Base-by-base conservation (phyloP, 495 filamentous ascomycete genomes). In the Penicillium malachiteum region DNA sequence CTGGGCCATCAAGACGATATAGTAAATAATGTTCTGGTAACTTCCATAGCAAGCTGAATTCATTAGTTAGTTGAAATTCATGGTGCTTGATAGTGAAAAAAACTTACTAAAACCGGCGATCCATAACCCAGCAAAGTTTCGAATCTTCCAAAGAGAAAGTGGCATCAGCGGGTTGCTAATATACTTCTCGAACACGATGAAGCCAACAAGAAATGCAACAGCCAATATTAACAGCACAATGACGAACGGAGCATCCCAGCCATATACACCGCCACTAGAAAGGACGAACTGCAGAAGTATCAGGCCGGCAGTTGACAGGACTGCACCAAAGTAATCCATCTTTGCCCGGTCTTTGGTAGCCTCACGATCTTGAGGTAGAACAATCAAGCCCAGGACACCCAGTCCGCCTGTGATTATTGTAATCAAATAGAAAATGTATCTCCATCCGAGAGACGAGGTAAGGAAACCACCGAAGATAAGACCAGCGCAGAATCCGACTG, bases 191-290 rank as follows among this genome's bases (percentile, higher is more conserved):
- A 63, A 44, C 18, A 74, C 8, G 6, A 59, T 55, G 49, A 82
- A 82, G 6, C 56, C 71, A 17, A 60, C 62, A 18, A 81, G 69
- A 17, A 76, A 63, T 8, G 60, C 54, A 34, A 79, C 50, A 2
- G 77, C 69, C 2, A 76, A 32, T 39, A 79, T 61, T 16, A 82
- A 56, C 0, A 81, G 68, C 7, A 67, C 69, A 45, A 77, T 73
- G 48, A 78, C 69, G 51, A 81, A 81, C 0, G 78, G 72, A 5
- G 55, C 63, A 6, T 57, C 54, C 79, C 81, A 82, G 26, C 79
- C 79, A n/a, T 74, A 73, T 5, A 54, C 50, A 43, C 70, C 68
- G 1, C 70, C 70, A 43, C 70, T 65, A 6, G 70, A 73, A 0
- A 73, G 64, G 4, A 73, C 70, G 31, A 73, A 73, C 44, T 73